phyloP scores from a whole-genome alignment of 2,329 filamentous ascomycete genomes.

The Xylaria sp. region DNA sequence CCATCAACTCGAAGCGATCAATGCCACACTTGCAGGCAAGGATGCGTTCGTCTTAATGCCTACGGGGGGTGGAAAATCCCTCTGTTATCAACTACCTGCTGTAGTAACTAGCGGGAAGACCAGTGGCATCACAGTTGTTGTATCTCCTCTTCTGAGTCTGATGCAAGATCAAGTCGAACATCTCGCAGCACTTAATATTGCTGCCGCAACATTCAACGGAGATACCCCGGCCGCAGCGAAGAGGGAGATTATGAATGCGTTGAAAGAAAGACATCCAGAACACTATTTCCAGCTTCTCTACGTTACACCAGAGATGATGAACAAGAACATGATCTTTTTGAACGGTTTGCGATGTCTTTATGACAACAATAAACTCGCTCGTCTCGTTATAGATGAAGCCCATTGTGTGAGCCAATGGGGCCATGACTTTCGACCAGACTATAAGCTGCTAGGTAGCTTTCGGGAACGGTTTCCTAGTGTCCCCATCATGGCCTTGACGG shows the following conservation, averaged over 20 bases:
- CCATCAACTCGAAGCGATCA: constrained; percentile 95
- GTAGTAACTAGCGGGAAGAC: constrained; percentile 82
- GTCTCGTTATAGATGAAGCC: constrained; percentile 97
- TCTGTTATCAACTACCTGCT: constrained; percentile 95
- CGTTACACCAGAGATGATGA: constrained; percentile 96
- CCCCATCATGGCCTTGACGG: constrained; percentile 92
- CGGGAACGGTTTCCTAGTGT: constrained; percentile 75
- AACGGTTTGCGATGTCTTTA: constrained; percentile 72
- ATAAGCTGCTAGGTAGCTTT: constrained; percentile 82
- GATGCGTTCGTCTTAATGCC: constrained; percentile 98
- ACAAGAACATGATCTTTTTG: constrained; percentile 74
- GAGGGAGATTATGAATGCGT: constrained; percentile 66
- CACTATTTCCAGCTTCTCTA: constrained; percentile 86
- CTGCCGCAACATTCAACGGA: constrained; percentile 82
- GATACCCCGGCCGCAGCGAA: constrained; percentile 70
- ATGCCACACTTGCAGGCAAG: constrained; percentile 83
- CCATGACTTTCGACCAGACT: constrained; percentile 96
- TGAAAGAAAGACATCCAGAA: constrained; percentile 70
- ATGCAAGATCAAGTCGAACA: constrained; percentile 98
- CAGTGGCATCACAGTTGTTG: constrained; percentile 84
- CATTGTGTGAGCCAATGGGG: constrained; percentile 99
- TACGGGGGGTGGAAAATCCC: constrained; percentile 93
- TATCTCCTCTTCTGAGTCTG: constrained; percentile 92
- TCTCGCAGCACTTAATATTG: constrained; percentile 74
- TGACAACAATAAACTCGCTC: constrained; percentile 73